Conservation (phyloP, 2,329 filamentous ascomycete genomes). For the Samsoniella hepiali region DNA sequence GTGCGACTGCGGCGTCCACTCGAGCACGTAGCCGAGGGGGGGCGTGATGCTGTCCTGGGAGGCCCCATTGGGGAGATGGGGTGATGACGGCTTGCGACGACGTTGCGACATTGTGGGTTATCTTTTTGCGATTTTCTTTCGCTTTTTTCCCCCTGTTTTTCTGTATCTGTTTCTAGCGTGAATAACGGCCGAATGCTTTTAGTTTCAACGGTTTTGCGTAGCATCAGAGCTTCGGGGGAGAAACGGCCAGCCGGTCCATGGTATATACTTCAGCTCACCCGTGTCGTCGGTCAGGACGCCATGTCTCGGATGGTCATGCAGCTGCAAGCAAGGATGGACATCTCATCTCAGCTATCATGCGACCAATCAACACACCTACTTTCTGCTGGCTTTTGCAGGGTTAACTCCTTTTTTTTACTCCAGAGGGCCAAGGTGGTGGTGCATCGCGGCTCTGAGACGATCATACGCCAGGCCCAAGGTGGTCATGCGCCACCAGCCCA, state of each 20-base stretch:
- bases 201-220: background rate
- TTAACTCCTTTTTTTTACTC: background rate
- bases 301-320: constrained; percentile 8
- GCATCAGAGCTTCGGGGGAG: background rate
- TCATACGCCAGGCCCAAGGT: constrained; percentile 2
- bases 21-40: constrained; percentile 21
- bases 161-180: background rate
- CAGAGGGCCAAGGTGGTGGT: background rate
- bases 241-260: background rate
- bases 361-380: background rate
- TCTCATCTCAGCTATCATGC: background rate
- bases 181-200: background rate
- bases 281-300: background rate
- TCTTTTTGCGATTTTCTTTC: background rate
- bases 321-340: background rate
- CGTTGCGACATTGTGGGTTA: constrained; percentile 7
- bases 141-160: background rate
- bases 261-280: background rate
- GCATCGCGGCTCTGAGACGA: background rate
- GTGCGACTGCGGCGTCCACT: constrained; percentile 18
- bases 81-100: constrained; percentile 4
- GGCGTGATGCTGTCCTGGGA: constrained; percentile 13
- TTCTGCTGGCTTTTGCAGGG: background rate
- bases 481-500: constrained; percentile 14
- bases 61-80: background rate